Base-by-base conservation (phyloP, 2,329 filamentous ascomycete species). In the Colletotrichum eremochloae region DNA sequence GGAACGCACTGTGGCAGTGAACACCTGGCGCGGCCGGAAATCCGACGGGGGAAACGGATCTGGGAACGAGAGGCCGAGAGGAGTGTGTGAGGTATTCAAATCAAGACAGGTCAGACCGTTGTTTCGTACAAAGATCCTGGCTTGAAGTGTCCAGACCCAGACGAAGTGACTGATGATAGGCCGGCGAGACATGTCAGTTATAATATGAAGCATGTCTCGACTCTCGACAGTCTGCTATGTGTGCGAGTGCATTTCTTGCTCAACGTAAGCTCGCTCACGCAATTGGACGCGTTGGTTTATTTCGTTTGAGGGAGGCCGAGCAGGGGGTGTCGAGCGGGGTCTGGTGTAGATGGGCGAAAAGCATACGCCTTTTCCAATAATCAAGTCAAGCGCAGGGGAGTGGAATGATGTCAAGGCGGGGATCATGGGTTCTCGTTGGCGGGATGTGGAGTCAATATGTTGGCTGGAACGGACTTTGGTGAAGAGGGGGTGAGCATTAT, bases 261-360 rank as follows among this genome's bases (percentile, higher is more conserved):
- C 40, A 50, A 8, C 42, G 61, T 42, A 24, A 46, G 5, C 42
- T 24, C 61, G 53, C 53, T 40, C 58, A 65, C 70, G 70, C 61
- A 72, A 65, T 33, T 72, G 33, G 55, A 62, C 67, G 67, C 55
- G 55, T 70, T 65, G 67, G 66, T 61, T 48, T 52, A 55, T 70
- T 70, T 69, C 46, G 55, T 67, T 70, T 48, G 48, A 52, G 55
- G 18, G 60, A 72, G 20, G 57, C 31, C 52, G 33, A 33, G 42
- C 31, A 57, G 53, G 53, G 55, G 69, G 64, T 48, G 70, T 70
- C 65, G 64, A 33, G 58, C 60, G 61, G 70, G 61, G 70, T 72
- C 31, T 69, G 44, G 18, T 38, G 48, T 70, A 56, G 20, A 72
- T 64, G 46, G 42, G 57, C 38, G 56, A 36, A 44, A 36, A 53